These are phyloP conservation scores for Adenanthera pavonina DNA, from an alignment of 306 rosid genomes.

Conservation along the genomic window DNA sequence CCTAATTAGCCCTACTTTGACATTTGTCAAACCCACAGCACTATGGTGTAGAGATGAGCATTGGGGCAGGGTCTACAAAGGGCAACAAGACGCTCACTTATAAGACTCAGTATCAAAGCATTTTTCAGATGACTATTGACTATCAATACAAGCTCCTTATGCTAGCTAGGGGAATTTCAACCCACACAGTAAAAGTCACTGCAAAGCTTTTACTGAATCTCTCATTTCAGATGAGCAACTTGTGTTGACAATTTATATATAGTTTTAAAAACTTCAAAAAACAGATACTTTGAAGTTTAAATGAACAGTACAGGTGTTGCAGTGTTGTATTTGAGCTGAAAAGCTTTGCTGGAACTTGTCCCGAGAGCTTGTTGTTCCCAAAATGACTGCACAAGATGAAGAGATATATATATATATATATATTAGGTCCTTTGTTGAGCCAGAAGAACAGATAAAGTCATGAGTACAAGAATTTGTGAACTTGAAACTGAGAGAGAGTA, in stretches of 20 bases:
- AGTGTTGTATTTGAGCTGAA: slow-evolving; percentile 55
- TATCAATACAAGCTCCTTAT: too few species aligned
- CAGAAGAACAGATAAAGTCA: slow-evolving; percentile 12
- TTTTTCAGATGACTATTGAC: too few species aligned
- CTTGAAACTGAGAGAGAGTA: slow-evolving; percentile 23
- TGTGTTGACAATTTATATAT: too few species aligned
- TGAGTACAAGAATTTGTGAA: slow-evolving; percentile 7
- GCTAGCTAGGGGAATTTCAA: too few species aligned
- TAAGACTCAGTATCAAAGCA: too few species aligned
- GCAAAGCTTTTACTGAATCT: too few species aligned
- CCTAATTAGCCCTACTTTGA: neutral
- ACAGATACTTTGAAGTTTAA: slow-evolving; percentile 8
- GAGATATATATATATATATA: neutral
- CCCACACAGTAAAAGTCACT: too few species aligned
- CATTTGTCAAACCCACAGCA: neutral
- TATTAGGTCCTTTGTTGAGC: slow-evolving; percentile 30
- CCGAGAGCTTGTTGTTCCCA: slow-evolving; percentile 54
- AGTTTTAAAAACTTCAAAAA: neutral
- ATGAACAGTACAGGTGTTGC: slow-evolving; percentile 62
- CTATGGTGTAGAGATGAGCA: too few species aligned
- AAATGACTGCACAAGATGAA: slow-evolving; percentile 60
- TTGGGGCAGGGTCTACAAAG: too few species aligned
- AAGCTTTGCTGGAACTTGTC: slow-evolving; percentile 52
- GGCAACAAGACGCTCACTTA: too few species aligned
- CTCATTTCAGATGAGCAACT: too few species aligned